These are phyloP conservation scores for Coniella lustricola DNA, from an alignment of 2,329 filamentous ascomycete species.

Conservation along the genomic window DNA sequence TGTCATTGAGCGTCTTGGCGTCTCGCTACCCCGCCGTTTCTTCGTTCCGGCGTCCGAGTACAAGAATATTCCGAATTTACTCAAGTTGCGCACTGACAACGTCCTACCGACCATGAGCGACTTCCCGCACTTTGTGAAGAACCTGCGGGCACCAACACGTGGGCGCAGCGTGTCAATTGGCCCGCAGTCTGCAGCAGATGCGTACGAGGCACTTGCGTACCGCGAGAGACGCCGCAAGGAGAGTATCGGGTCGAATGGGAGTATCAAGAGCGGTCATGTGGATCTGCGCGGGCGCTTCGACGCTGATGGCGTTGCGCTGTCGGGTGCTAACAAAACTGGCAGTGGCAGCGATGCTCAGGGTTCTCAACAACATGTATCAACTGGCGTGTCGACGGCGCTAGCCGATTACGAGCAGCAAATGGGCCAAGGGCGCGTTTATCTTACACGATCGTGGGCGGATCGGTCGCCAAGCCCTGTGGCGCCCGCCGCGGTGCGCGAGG, in stretches of 20 bases:
- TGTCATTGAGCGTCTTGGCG: conserved; percentile 69
- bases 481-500: conserved; percentile 9
- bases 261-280: conserved; percentile 36
- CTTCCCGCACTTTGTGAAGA: conserved; percentile 72
- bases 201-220: conserved; percentile 90
- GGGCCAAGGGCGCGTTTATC: conserved; percentile 53
- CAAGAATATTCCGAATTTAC: conserved; percentile 66
- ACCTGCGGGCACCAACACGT: conserved; percentile 69
- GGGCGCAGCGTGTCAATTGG: conserved; percentile 82
- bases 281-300: conserved; percentile 31
- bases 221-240: conserved; percentile 58
- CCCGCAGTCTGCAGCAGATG: conserved; percentile 92
- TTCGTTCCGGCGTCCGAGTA: conserved; percentile 90
- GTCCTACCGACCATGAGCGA: conserved; percentile 86
- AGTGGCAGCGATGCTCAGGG: conserved; percentile 35
- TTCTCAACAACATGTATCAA: conserved; percentile 27
- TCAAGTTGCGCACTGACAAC: conserved; percentile 68
- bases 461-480: conserved; percentile 19
- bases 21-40: conserved; percentile 79
- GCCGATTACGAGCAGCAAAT: conserved; percentile 67
- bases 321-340: conserved; percentile 3
- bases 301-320: conserved; percentile 21
- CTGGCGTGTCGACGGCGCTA: conserved; percentile 30
- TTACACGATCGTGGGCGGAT: conserved; percentile 21
- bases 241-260: conserved; percentile 46